Percentiles rank a stretch among this genome's conserved stretches.
Conservation (phyloP, 306 rosid species). For the Lagenaria siceraria region DNA sequence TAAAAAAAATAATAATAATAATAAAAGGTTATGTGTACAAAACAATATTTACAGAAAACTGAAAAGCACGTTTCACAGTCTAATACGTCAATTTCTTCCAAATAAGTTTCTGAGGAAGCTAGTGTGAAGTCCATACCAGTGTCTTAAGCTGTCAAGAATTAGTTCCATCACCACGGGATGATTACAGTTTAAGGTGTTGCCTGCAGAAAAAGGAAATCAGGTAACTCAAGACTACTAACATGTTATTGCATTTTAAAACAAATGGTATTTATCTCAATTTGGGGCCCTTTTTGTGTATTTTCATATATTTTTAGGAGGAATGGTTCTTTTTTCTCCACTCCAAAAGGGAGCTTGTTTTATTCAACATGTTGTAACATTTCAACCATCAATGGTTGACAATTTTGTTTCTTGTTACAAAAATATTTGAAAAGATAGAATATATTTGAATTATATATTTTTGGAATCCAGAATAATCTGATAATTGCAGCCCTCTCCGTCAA, state of each 20-base stretch:
- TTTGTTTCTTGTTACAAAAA: background rate
- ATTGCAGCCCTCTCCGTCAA: background rate
- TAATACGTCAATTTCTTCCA: background rate
- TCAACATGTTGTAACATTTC: background rate
- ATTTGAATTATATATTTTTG: background rate
- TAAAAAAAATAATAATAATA: background rate
- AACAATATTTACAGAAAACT: background rate
- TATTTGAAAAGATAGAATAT: background rate
- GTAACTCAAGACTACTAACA: background rate
- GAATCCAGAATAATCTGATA: background rate
- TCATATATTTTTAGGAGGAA: background rate
- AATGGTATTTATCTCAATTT: background rate
- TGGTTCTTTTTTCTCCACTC: background rate
- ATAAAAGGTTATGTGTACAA: background rate
- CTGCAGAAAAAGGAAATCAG: constrained; percentile 26
- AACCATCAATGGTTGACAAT: background rate
- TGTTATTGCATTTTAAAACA: background rate
- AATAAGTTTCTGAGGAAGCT: background rate
- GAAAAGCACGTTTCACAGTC: background rate
- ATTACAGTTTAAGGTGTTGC: constrained; percentile 88
- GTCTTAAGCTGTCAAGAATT: constrained; percentile 87
- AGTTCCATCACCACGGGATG: constrained; percentile 94
- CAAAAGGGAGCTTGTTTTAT: background rate
- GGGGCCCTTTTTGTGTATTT: background rate
- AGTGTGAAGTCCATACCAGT: constrained; percentile 44